Conservation (phyloP, 208 protist species). For the Acanthamoeba castellanii region DNA sequence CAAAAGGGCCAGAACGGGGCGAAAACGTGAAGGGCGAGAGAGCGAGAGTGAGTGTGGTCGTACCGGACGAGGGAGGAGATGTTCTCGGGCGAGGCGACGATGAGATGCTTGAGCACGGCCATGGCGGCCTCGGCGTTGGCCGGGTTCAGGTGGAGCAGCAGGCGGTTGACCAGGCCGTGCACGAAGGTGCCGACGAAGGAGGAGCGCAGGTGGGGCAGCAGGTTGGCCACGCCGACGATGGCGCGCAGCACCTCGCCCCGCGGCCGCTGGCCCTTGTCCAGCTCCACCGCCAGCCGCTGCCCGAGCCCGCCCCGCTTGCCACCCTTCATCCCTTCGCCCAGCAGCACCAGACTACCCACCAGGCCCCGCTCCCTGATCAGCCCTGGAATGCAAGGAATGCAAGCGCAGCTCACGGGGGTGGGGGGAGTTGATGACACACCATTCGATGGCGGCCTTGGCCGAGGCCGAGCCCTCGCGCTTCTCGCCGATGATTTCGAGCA, state of each 20-base stretch:
- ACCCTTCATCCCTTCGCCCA: not conserved
- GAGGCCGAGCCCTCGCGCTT: not conserved
- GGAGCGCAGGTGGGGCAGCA: not conserved
- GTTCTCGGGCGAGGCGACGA: not conserved
- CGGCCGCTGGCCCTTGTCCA: not conserved
- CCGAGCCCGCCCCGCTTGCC: not conserved
- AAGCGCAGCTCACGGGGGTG: not conserved
- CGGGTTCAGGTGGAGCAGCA: not conserved
- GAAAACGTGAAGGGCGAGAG: not conserved
- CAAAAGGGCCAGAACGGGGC: too few relatives aligned
- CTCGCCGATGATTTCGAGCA: constrained; percentile 8
- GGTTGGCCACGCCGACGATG: not conserved
- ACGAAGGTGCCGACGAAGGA: not conserved
- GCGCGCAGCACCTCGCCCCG: not conserved
- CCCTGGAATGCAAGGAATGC: too few relatives aligned
- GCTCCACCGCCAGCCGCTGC: not conserved
- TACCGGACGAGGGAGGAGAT: not conserved
- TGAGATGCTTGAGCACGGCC: not conserved
- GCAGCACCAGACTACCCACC: not conserved
- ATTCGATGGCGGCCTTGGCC: not conserved
- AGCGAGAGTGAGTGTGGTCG: not conserved
- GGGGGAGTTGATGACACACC: not conserved
- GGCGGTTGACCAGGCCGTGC: not conserved
- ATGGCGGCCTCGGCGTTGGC: not conserved
- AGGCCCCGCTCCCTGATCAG: too few relatives aligned